These are phyloP conservation scores for Glomus cerebriforme DNA, from an alignment of 192 early-diverging fungal genomes.

Conservation along the genomic window DNA sequence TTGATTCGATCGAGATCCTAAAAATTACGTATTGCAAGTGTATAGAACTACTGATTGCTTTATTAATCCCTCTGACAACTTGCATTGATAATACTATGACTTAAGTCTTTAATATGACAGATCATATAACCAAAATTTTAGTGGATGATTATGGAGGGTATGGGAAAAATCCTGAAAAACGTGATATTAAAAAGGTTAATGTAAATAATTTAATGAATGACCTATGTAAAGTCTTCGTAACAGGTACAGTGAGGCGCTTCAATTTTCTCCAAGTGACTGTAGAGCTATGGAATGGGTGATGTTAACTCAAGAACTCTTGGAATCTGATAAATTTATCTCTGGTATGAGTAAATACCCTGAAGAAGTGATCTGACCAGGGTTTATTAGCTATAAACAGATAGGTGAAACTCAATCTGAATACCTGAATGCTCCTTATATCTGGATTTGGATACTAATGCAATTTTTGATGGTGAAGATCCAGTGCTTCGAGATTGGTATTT, in stretches of 20 bases:
- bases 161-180: constrained; percentile 24
- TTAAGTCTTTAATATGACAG: not conserved
- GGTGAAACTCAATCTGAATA: constrained; percentile 17
- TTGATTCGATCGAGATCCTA: constrained; percentile 26
- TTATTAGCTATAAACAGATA: constrained; percentile 12
- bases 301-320: not conserved
- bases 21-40: constrained; percentile 19
- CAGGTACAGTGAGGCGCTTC: too few relatives aligned
- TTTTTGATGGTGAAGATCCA: constrained; percentile 21
- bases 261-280: not conserved
- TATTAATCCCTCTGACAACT: not conserved
- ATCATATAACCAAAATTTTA: constrained; percentile 36
- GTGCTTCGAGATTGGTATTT: constrained; percentile 16
- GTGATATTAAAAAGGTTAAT: constrained; percentile 25
- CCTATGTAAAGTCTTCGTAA: not conserved
- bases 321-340: not conserved
- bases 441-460: constrained; percentile 40
- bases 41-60: constrained; percentile 18
- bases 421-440: constrained; percentile 39
- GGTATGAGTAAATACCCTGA: not conserved
- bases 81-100: not conserved
- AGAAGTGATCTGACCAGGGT: not conserved
- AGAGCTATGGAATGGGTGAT: not conserved
- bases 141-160: constrained; percentile 41
- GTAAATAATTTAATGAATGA: constrained; percentile 35